These are phyloP conservation scores for Alnus glutinosa DNA, from an alignment of 306 rosid species.

Conservation along the genomic window DNA sequence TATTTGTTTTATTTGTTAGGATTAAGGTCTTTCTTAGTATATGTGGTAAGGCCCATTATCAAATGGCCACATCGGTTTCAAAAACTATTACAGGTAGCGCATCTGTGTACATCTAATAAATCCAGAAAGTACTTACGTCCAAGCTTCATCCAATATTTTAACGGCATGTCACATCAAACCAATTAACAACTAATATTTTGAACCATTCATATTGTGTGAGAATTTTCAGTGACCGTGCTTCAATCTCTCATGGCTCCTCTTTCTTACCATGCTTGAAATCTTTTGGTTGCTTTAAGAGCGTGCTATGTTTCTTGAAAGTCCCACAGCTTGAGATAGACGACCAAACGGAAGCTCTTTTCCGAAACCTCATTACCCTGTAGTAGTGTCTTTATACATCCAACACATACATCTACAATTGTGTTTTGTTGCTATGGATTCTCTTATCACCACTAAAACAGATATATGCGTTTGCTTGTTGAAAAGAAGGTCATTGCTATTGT, in stretches of 20 bases:
- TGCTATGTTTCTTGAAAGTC: background rate
- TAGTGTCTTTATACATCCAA: conserved; percentile 19
- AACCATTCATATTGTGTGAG: too few relatives aligned
- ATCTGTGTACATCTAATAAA: too few relatives aligned
- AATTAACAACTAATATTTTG: too few relatives aligned
- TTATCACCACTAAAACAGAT: conserved; percentile 20
- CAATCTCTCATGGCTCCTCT: background rate
- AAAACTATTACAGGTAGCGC: too few relatives aligned
- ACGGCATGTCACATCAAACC: too few relatives aligned
- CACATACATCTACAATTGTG: conserved; percentile 27
- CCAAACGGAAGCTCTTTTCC: conserved; percentile 17
- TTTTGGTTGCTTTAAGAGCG: rapidly evolving
- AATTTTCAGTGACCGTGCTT: too few relatives aligned
- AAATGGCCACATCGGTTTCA: too few relatives aligned
- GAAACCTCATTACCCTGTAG: conserved; percentile 37
- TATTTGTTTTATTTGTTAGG: too few relatives aligned
- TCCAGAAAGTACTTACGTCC: too few relatives aligned
- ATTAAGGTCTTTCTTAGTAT: too few relatives aligned
- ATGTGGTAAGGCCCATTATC: too few relatives aligned
- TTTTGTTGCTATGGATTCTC: conserved; percentile 24
- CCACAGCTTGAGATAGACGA: background rate
- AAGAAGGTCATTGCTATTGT: conserved; percentile 5
- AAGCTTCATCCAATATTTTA: too few relatives aligned
- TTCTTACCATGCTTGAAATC: background rate
- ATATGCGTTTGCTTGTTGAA: conserved; percentile 26